phyloP scores from a whole-genome alignment of 2,329 filamentous ascomycete genomes.

The Stagonosporopsis rhizophila region DNA sequence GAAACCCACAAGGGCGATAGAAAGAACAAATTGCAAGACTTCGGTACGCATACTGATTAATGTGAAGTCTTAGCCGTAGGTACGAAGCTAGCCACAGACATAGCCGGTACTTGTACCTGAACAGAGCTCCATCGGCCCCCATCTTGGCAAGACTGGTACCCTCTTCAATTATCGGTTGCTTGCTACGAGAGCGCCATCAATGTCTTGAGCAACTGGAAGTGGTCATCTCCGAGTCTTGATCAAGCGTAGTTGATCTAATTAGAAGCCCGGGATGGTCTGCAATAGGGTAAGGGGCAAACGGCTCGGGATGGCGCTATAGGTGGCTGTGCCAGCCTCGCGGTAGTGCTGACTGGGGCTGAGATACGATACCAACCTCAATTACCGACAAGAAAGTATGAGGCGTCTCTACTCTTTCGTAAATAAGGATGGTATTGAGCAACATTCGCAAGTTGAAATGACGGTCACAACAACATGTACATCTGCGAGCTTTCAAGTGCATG shows the following conservation, averaged over 20 bases:
- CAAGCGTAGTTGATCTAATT: neutral
- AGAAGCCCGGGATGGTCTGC: neutral
- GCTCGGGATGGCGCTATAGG: conserved; percentile 4
- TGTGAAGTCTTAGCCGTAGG: neutral
- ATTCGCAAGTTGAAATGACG: too few species aligned
- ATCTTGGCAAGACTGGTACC: neutral
- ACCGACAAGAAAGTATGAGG: neutral
- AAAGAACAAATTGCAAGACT: neutral
- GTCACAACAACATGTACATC: too few species aligned
- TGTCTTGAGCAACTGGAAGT: neutral
- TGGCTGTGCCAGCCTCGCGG: conserved; percentile 6
- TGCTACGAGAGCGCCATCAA: conserved; percentile 6
- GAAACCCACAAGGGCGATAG: neutral
- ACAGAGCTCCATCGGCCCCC: neutral
- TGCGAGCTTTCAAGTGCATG: too few species aligned
- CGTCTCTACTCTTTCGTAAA: too few species aligned
- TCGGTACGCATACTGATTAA: neutral
- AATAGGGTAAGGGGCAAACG: neutral
- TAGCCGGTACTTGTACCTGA: neutral
- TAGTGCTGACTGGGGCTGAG: conserved; percentile 19
- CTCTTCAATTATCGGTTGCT: neutral
- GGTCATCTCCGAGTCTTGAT: neutral
- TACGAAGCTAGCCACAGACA: neutral
- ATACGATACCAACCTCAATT: neutral
- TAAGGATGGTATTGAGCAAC: too few species aligned